Evolutionary conservation across 1,284 basidiomycete genomes (phyloP).

Genomic region (Xanthoconium separans): DNA sequence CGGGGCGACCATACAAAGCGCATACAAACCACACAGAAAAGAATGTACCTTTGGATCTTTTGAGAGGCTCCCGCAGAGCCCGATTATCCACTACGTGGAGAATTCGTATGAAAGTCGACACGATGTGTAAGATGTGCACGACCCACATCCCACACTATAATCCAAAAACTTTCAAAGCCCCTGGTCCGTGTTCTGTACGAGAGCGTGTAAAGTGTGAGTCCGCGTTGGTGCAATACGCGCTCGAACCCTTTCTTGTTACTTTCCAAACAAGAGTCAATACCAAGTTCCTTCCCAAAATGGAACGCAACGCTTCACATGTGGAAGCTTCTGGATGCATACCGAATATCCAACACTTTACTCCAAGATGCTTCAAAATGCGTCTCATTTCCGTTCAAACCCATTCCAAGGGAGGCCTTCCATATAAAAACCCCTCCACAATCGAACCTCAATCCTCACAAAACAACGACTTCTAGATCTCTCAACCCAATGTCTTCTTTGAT

Average conservation of each 20-base stretch:
- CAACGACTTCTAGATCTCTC: not conserved
- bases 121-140: too few species aligned
- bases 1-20: slow-evolving; percentile 16
- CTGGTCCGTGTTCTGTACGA: too few species aligned
- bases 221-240: too few species aligned
- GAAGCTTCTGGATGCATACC: not conserved
- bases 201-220: too few species aligned
- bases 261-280: slow-evolving; percentile 1
- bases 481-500: slow-evolving; percentile 8
- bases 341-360: not conserved
- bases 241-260: not conserved
- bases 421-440: not conserved
- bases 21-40: slow-evolving; percentile 32
- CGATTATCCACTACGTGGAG: too few species aligned
- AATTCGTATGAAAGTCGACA: too few species aligned
- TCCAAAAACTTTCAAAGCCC: too few species aligned
- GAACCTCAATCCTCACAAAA: not conserved
- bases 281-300: not conserved
- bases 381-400: not conserved
- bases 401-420: not conserved
- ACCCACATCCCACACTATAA: too few species aligned
- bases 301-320: not conserved
- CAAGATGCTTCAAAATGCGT: not conserved
- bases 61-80: too few species aligned
- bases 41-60: too few species aligned